Percentiles rank a stretch among this genome's conserved stretches.
These are phyloP conservation scores for Nannizziopsis barbatae DNA, from an alignment of 2,329 filamentous ascomycete genomes.

Conservation along the genomic window DNA sequence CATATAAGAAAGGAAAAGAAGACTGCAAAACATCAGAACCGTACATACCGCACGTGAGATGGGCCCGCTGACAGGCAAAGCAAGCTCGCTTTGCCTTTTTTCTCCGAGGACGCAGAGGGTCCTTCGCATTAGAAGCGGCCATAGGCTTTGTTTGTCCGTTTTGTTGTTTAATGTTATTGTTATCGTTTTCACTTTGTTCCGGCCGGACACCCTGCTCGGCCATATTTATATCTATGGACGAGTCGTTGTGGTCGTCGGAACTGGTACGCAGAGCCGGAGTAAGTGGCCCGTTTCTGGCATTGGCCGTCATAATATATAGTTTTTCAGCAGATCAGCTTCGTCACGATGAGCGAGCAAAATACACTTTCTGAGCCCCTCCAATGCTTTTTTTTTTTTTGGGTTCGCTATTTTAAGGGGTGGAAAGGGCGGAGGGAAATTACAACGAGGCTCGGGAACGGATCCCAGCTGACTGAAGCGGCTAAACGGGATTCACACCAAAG, in stretches of 20 bases:
- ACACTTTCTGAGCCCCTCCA: not conserved
- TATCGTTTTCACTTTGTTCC: slow-evolving; percentile 27
- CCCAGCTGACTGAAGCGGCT: slow-evolving; percentile 7
- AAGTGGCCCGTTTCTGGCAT: slow-evolving; percentile 29
- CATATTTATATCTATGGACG: slow-evolving; percentile 18
- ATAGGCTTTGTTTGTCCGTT: slow-evolving; percentile 48
- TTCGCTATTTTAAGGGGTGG: not conserved
- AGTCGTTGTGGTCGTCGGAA: slow-evolving; percentile 16
- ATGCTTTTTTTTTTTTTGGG: not conserved
- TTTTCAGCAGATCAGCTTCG: not conserved
- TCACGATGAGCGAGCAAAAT: not conserved
- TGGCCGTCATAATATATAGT: slow-evolving; percentile 26
- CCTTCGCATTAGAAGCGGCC: slow-evolving; percentile 54
- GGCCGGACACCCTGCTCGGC: slow-evolving; percentile 32
- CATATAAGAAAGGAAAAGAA: slow-evolving; percentile 10
- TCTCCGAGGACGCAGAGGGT: slow-evolving; percentile 74
- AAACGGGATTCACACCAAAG: slow-evolving; percentile 5
- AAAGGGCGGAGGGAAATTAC: not conserved
- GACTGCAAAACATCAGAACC: slow-evolving; percentile 1
- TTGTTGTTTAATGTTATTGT: slow-evolving; percentile 42
- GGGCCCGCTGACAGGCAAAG: slow-evolving; percentile 91
- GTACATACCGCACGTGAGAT: slow-evolving; percentile 91
- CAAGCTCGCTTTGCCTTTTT: slow-evolving; percentile 96
- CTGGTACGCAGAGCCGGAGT: slow-evolving; percentile 29
- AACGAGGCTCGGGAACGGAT: slow-evolving; percentile 2